A percentile compares a stretch with the other conserved stretches of the same genome.
Conservation (phyloP, 2,329 filamentous ascomycete genomes). For the Phialemonium atrogriseum region DNA sequence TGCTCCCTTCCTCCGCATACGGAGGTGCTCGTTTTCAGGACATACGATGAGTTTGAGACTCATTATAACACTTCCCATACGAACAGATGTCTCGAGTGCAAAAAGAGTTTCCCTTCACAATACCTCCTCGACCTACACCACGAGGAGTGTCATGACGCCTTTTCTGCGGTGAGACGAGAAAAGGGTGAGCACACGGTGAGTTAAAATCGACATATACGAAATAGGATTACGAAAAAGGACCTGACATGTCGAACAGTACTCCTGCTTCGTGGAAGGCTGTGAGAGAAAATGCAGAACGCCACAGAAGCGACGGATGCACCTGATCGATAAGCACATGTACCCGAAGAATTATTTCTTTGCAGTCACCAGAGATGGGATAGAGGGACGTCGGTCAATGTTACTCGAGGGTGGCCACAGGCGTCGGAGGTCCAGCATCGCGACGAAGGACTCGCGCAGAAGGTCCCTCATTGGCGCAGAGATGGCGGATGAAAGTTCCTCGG, state of each 20-base stretch:
- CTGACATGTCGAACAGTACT: conserved; percentile 47
- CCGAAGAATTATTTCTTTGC: conserved; percentile 83
- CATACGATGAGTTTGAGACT: conserved; percentile 74
- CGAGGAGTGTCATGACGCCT: conserved; percentile 81
- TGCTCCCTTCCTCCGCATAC: conserved; percentile 78
- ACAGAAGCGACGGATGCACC: conserved; percentile 76
- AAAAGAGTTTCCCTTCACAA: conserved; percentile 78
- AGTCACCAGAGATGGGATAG: conserved; percentile 83
- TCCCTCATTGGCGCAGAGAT: conserved; percentile 5
- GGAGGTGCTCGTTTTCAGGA: conserved; percentile 59
- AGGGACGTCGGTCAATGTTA: conserved; percentile 73
- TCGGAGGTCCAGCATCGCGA: conserved; percentile 35
- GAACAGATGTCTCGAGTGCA: conserved; percentile 79
- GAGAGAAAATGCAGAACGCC: conserved; percentile 76
- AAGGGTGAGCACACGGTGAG: conserved; percentile 79
- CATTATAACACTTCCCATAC: conserved; percentile 78
- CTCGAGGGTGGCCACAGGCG: conserved; percentile 44
- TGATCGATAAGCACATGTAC: conserved; percentile 92
- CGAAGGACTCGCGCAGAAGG: conserved; percentile 12
- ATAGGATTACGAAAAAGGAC: neutral
- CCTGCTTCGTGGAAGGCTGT: conserved; percentile 84
- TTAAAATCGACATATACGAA: conserved; percentile 10
- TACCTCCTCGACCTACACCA: conserved; percentile 79
- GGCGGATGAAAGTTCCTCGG: neutral
- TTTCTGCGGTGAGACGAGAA: conserved; percentile 63